A percentile compares a stretch with the other conserved stretches of the same genome.
Conservation (phyloP, 2,329 filamentous ascomycete genomes). For the Aspergillus sp. region DNA sequence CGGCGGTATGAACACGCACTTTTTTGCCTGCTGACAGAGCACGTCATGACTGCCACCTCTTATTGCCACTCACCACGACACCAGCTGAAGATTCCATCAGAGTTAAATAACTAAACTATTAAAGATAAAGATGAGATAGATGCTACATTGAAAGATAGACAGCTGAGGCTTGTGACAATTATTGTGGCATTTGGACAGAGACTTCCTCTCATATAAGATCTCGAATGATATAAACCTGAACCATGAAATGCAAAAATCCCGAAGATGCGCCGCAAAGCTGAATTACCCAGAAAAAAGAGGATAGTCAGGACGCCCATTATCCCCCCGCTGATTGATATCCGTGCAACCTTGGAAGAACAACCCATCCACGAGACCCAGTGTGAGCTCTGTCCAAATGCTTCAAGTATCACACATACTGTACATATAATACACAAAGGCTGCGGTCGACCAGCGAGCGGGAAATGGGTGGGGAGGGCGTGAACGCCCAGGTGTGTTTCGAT, state of each 20-base stretch:
- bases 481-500: too few species aligned
- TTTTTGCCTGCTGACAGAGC: neutral
- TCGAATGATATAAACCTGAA: too few species aligned
- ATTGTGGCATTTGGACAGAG: too few species aligned
- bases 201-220: too few species aligned
- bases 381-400: neutral
- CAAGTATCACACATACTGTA: conserved; percentile 15
- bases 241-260: too few species aligned
- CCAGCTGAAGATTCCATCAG: neutral
- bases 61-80: conserved; percentile 8
- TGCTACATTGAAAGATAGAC: too few species aligned
- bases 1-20: conserved; percentile 12
- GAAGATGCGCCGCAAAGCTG: too few species aligned
- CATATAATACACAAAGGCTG: conserved; percentile 22
- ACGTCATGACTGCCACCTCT: neutral
- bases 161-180: too few species aligned
- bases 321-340: conserved; percentile 1
- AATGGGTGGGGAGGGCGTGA: conserved; percentile 2
- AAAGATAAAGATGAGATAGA: neutral
- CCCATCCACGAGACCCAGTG: neutral
- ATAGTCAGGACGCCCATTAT: neutral
- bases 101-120: neutral
- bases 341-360: neutral
- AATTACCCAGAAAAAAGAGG: too few species aligned
- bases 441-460: conserved; percentile 14